phyloP scores from a whole-genome alignment of 768 basidiomycete species.

The Candolleomyces aberdarensis region DNA sequence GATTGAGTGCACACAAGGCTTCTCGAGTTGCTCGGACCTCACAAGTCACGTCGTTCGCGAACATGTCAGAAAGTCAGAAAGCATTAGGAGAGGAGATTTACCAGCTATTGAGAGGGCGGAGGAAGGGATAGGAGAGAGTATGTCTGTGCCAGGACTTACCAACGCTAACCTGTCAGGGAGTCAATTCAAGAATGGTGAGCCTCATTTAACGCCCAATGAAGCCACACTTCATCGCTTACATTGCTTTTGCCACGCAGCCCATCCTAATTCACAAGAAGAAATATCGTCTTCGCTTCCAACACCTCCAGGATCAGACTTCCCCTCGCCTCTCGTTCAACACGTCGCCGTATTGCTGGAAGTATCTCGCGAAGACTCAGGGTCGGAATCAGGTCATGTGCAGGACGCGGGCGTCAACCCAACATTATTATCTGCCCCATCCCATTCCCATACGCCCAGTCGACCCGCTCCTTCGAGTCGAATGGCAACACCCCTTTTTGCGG shows the following conservation, averaged over 20 bases:
- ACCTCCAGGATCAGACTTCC: conserved; percentile 10
- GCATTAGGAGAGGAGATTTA: conserved; percentile 45
- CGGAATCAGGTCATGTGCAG: background rate
- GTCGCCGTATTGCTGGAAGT: background rate
- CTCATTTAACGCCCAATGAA: too few species aligned
- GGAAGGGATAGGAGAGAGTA: conserved; percentile 41
- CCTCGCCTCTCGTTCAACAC: background rate
- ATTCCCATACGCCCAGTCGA: background rate
- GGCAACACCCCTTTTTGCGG: background rate
- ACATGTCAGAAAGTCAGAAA: conserved; percentile 42
- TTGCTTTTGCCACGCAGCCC: background rate
- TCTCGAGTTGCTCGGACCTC: conserved; percentile 34
- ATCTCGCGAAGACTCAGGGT: background rate
- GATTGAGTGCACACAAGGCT: conserved; percentile 46
- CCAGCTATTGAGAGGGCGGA: conserved; percentile 39
- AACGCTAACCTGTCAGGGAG: background rate
- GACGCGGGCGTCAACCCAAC: background rate
- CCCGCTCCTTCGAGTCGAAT: background rate
- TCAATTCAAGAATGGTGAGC: background rate
- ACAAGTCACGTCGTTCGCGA: conserved; percentile 43
- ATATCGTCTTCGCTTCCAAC: conserved; percentile 10
- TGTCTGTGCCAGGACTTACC: conserved; percentile 17
- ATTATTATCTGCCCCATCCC: background rate
- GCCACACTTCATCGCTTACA: too few species aligned
- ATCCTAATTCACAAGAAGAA: background rate